Evolutionary conservation across 2,329 filamentous ascomycete species (phyloP), one percentile per base, ranked within the genome.

Genomic region (Fusarium graminum): DNA sequence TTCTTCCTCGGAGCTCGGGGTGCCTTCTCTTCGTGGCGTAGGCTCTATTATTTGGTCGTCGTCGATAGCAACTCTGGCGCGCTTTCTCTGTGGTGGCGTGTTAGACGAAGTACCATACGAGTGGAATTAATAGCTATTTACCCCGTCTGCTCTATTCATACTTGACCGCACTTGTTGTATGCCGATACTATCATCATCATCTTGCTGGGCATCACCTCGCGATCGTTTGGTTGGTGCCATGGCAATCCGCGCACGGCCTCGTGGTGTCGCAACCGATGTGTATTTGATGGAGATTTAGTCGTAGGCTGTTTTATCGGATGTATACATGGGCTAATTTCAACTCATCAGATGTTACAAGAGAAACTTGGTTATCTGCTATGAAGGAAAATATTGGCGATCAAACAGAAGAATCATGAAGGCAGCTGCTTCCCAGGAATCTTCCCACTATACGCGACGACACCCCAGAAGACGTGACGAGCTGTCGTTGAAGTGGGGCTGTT

Each of bases 201-300:
- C 74, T 49, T 75, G 72, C 16, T 79, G 76, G 38, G 75, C 72
- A 8, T 68, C 74, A 47, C 69, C 77, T 41, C 80, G 78, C 22
- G 78, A 76, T 65, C 84, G 81, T 74, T 86, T 86, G 25, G 70
- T 52, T 7, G 72, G 70, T 44, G 73, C 63, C 76, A 79, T 78
- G 44, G 38, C 44, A 39, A 17, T 34, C 28, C 43, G 30, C 56
- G 52, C 62, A 56, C 54, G 54, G 67, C 40, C 52, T 54, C 38
- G 42, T 30, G 44, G 41, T 44, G 38, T 46, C 49, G 49, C 34
- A 36, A 50, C 25, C 13, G 30, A 44, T 47, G 16, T 17, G 34
- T 17, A 17, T 30, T 22, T 28, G n/a, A 30, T 41, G 30, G 38
- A 36, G 7, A 10, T 25, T 34, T 56, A 40, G 16, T 52, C 9